Evolutionary conservation across 2,329 filamentous ascomycete species (phyloP).

Genomic region (Calonectria ilicicola): DNA sequence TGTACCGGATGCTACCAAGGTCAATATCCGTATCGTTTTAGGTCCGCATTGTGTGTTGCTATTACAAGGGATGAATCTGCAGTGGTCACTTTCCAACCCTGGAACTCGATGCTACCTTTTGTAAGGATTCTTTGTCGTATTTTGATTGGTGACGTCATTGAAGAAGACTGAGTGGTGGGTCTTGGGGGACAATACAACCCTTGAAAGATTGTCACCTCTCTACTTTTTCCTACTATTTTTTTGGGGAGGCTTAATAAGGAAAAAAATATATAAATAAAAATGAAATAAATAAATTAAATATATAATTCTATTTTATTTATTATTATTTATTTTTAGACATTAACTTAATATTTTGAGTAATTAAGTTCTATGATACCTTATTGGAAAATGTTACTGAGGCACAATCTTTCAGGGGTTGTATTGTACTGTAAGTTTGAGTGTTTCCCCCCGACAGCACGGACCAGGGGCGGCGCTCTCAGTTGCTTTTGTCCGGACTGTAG

Average conservation of each 20-base stretch:
- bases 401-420: too few species aligned
- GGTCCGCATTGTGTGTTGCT: neutral
- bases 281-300: too few species aligned
- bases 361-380: too few species aligned
- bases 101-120: neutral
- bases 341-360: too few species aligned
- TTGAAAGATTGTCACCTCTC: too few species aligned
- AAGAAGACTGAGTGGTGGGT: neutral
- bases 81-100: neutral
- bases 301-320: too few species aligned
- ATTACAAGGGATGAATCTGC: neutral
- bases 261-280: too few species aligned
- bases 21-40: neutral
- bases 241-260: too few species aligned
- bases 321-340: too few species aligned
- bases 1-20: neutral
- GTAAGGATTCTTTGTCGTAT: neutral
- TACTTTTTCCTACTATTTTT: too few species aligned
- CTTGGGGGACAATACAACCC: too few species aligned
- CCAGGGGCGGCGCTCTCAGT: neutral
- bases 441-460: neutral
- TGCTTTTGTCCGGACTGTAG: neutral
- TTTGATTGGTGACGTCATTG: constrained; percentile 9
- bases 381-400: too few species aligned
- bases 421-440: neutral